Percentiles rank a stretch among this genome's conserved stretches.
Evolutionary conservation across 1,284 basidiomycete genomes (phyloP).

Genomic region (Fomes fomentarius): DNA sequence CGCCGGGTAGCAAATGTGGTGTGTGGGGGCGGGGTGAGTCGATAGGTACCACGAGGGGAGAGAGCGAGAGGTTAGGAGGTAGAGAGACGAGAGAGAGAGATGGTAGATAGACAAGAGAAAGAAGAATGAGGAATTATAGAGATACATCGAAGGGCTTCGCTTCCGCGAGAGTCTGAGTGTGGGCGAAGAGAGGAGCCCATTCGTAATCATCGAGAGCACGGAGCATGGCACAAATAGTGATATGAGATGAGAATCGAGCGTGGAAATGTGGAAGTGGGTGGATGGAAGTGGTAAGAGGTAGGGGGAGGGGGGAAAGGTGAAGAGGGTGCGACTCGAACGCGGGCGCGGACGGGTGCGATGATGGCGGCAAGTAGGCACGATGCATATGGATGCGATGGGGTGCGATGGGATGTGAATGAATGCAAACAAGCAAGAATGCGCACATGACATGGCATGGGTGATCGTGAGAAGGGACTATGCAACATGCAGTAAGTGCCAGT

Average conservation of each 20-base stretch:
- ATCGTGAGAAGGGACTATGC: slow-evolving; percentile 14
- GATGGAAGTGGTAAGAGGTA: background rate
- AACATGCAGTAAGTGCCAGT: slow-evolving; percentile 16
- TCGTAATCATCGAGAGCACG: background rate
- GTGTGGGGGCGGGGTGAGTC: slow-evolving; percentile 3
- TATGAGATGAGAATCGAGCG: background rate
- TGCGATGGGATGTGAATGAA: background rate
- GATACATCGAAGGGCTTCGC: slow-evolving; percentile 2
- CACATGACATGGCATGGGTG: slow-evolving; percentile 5
- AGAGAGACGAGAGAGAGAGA: background rate
- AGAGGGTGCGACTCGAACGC: background rate
- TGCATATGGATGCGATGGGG: too few species aligned
- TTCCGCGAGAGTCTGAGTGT: background rate
- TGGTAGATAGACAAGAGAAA: background rate
- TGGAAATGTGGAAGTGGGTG: background rate
- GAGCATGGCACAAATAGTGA: background rate
- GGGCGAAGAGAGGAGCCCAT: background rate
- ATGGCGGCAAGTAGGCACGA: too few species aligned
- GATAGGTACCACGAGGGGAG: background rate
- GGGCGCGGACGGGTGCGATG: background rate
- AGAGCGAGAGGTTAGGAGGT: background rate
- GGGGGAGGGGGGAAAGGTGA: background rate
- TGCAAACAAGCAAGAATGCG: background rate
- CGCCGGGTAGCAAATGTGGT: background rate
- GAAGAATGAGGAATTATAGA: background rate